phyloP scores from a whole-genome alignment of 106 monocot species.

The Narthecium ossifragum region DNA sequence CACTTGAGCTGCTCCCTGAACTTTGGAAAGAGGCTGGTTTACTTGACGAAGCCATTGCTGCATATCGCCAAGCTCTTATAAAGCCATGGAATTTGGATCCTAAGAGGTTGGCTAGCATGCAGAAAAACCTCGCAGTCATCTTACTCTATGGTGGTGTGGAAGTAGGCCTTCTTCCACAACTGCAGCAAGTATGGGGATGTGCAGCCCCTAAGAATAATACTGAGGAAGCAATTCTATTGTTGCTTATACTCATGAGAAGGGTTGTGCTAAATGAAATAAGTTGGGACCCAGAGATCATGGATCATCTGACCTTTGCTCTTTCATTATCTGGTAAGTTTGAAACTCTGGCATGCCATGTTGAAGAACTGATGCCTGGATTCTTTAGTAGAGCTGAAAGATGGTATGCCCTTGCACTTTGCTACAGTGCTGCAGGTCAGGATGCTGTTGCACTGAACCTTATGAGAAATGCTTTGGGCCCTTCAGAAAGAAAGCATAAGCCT shows the following conservation, averaged over 20 bases:
- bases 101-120: slow-evolving; percentile 41
- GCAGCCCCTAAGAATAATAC: slow-evolving; percentile 29
- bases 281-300: slow-evolving; percentile 74
- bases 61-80: slow-evolving; percentile 57
- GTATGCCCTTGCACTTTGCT: slow-evolving; percentile 85
- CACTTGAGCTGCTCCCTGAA: slow-evolving; percentile 54
- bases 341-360: slow-evolving; percentile 49
- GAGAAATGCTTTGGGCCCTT: slow-evolving; percentile 33
- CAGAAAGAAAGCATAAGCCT: slow-evolving; percentile 32
- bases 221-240: slow-evolving; percentile 74
- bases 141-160: slow-evolving; percentile 65
- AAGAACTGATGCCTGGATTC: slow-evolving; percentile 57
- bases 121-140: slow-evolving; percentile 66
- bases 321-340: slow-evolving; percentile 48
- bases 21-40: slow-evolving; percentile 68
- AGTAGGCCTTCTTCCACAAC: slow-evolving; percentile 20
- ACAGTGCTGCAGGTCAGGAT: slow-evolving; percentile 53
- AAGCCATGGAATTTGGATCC: slow-evolving; percentile 71
- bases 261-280: slow-evolving; percentile 45
- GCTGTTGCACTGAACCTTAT: slow-evolving; percentile 60
- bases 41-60: slow-evolving; percentile 54
- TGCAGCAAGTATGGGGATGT: slow-evolving; percentile 25
- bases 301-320: slow-evolving; percentile 73
- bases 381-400: slow-evolving; percentile 67
- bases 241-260: slow-evolving; percentile 56